Base-by-base conservation (phyloP, 371 early-diverging fungal species). In the Mortierella sp. region DNA sequence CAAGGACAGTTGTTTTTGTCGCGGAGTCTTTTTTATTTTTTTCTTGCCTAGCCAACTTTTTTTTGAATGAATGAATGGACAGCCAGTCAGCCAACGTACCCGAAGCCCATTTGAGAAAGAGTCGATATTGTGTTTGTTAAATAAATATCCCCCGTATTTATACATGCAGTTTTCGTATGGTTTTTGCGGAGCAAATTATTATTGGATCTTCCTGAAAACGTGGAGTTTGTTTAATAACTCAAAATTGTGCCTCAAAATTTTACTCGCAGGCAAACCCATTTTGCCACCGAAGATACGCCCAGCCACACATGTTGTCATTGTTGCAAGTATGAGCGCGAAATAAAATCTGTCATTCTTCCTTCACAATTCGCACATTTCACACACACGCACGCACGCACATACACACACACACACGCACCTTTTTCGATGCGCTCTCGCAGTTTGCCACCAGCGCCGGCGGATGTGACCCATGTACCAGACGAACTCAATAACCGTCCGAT, bases 1-100 rank as follows among this genome's bases (percentile, higher is more conserved):
- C 68, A 68, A 68, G 68, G 68, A 68, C 68, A 68, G 68, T 68
- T 68, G 50, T 57, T 58, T 43, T 50, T 58, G 65, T 65, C 43
- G 66, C 38, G 66, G 66, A 52, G 16, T 32, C 38, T 48, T 11
- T 11, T 11, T 43, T 28, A 28, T 9, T 62, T 19, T 40, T 22
- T 21, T 58, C 15, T 53, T 53, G 53, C 22, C 24, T 28, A 16
- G 53, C 24, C 7, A 53, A 24, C 9, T 32, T 24, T 32, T 8
- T 19, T n/a, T n/a, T 24, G 24, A 21, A 28, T 28, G 28, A 28
- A 28, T 28, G 28, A 21, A 40, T 59, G 59, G 40, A 38, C 10
- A 24, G 38, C 32, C 65, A 65, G 38, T 33, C 65, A 38, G 65
- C 52, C 33, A 52, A 48, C 65, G n/a, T 28, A 47, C 63, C 10